These are phyloP conservation scores for Parathielavia hyrcaniae DNA, from an alignment of 495 filamentous ascomycete genomes.

Conservation along the genomic window DNA sequence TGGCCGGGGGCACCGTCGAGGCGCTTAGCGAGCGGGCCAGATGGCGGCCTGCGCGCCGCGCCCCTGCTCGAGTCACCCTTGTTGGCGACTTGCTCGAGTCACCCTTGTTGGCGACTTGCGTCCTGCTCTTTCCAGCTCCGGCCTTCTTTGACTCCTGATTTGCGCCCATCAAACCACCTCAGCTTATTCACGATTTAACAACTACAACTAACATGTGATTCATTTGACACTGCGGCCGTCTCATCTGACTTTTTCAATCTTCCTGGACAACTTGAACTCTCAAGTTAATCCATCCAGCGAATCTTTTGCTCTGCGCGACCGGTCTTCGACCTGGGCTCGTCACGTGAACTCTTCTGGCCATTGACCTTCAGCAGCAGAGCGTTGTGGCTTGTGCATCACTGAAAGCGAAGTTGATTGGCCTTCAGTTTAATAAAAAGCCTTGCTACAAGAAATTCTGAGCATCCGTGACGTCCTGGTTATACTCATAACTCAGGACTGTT, in stretches of 20 bases:
- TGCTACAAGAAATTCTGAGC: background rate
- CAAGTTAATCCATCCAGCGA: background rate
- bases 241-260: background rate
- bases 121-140: background rate
- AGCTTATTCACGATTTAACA: background rate
- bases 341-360: background rate
- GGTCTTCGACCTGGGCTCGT: background rate
- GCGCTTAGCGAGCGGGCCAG: slow-evolving; percentile 17
- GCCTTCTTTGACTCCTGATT: slow-evolving; percentile 10
- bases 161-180: background rate
- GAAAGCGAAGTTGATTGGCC: too few relatives aligned
- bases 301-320: background rate
- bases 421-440: too few relatives aligned
- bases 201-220: background rate
- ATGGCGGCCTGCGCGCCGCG: slow-evolving; percentile 15
- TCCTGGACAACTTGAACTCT: background rate
- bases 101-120: background rate
- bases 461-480: background rate
- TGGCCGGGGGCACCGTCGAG: slow-evolving; percentile 10
- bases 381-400: background rate
- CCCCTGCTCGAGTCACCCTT: slow-evolving; percentile 5
- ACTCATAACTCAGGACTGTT: background rate
- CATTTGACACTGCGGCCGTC: background rate
- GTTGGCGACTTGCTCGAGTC: background rate
- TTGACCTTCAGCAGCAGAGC: background rate